Evolutionary conservation across 441 rosid genomes (phyloP), one percentile per base, ranked within the genome.

Genomic region (Brassica balearica): DNA sequence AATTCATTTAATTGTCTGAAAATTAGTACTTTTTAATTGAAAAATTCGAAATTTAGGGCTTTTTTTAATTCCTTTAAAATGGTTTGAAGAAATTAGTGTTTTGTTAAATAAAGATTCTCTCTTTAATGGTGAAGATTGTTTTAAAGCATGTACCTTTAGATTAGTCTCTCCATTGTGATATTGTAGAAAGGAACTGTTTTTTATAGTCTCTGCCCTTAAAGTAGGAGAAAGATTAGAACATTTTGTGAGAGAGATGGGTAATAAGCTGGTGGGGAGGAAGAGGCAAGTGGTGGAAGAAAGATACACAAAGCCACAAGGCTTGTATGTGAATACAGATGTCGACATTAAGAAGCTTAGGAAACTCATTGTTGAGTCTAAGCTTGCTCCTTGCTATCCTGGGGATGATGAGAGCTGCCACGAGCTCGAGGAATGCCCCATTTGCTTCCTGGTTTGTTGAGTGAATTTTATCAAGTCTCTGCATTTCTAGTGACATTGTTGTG

Each of bases 371-470:
- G 99, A 94, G 59, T 92, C 96, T 46, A 96, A 94, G 90, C 97
- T 96, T 53, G 95, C 99, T 71, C 98, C 99, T 6, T 94, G 99
- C 87, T 96, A 88, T 82, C 98, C 99, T 0, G 99, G 99, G 2
- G 94, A 87, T 1, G 98, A 96, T 38, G 99, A 96, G 14, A 83
- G 87, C 76, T 74, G 85, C 56, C 61, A 69, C 23, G 99, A 96
- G 73, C 90, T 86, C 27, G 99, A 96, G 86, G 98, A 96, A 75
- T 94, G 98, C 75, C 99, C 97, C 0, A 96, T 96, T 84, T 96
- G 99, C 86, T 94, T 92, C 78, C 84, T 96, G 98, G 98, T 96
- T 56, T 38, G 98, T 29, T 71, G 34, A 65, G 34, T 36, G 43
- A 32, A 10, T 41, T 12, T 48, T 59, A 0, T 53, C 72, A 14